phyloP scores from a whole-genome alignment of 257 asterid species.

The Solanum bulbocastanum region DNA sequence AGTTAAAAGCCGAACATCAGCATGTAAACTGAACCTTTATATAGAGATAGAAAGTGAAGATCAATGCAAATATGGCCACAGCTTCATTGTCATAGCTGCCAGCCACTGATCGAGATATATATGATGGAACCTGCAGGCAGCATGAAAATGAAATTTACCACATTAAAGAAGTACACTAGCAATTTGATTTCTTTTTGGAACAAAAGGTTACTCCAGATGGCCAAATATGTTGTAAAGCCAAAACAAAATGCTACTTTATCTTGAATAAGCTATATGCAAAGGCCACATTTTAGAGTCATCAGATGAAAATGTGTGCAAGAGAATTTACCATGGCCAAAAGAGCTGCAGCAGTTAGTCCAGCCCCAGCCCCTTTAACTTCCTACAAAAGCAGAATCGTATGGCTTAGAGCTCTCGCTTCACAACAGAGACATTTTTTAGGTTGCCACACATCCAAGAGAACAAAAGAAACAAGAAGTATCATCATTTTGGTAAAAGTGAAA shows the following conservation, averaged over 20 bases:
- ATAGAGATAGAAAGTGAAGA: conserved; percentile 93
- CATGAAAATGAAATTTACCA: not conserved
- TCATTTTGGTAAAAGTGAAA: not conserved
- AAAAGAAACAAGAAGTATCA: not conserved
- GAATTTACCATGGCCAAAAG: conserved; percentile 88
- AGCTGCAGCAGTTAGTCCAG: conserved; percentile 97
- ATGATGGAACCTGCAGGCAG: conserved; percentile 82
- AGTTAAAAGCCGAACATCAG: not conserved
- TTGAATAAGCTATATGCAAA: not conserved
- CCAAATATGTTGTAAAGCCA: not conserved
- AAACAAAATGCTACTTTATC: not conserved
- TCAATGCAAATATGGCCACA: conserved; percentile 96
- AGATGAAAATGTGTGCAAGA: not conserved
- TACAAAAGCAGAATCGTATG: conserved; percentile 18
- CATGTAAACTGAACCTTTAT: conserved; percentile 53
- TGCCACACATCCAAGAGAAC: not conserved
- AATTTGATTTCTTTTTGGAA: not conserved
- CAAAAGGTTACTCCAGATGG: not conserved
- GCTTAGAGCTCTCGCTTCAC: not conserved
- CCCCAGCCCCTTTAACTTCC: conserved; percentile 98
- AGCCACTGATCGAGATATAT: conserved; percentile 98
- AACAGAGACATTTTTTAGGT: not conserved
- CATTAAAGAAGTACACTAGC: not conserved
- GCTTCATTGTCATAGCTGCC: conserved; percentile 99
- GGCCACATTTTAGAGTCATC: not conserved